Conservation (phyloP, 768 basidiomycete species). For the Galerina marginata region DNA sequence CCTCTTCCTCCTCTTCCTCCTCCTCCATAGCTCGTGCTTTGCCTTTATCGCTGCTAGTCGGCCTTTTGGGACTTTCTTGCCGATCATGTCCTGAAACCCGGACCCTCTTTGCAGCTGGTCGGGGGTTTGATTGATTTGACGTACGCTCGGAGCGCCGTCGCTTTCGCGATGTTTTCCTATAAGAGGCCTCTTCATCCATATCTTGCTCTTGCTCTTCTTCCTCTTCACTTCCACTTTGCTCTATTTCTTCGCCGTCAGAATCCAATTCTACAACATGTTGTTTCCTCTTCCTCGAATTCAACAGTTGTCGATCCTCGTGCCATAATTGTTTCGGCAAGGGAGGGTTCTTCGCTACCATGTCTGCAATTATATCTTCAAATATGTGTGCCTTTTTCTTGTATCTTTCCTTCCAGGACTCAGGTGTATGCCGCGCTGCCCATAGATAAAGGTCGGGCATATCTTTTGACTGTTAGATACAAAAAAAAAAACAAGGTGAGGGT, state of each 20-base stretch:
- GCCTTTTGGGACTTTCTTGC: background rate
- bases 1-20: slow-evolving; percentile 11
- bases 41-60: slow-evolving; percentile 1
- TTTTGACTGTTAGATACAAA: slow-evolving; percentile 15
- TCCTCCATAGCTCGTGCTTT: slow-evolving; percentile 10
- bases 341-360: slow-evolving; percentile 27
- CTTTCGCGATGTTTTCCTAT: background rate
- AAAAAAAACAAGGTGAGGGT: background rate
- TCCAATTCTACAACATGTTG: slow-evolving; percentile 1
- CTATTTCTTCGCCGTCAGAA: slow-evolving; percentile 9
- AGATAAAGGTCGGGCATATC: slow-evolving; percentile 28
- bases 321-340: slow-evolving; percentile 34
- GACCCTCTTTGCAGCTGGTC: slow-evolving; percentile 7
- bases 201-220: slow-evolving; percentile 13
- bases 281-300: background rate
- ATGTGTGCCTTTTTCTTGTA: slow-evolving; percentile 44
- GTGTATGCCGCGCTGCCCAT: slow-evolving; percentile 50
- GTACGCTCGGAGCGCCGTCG: slow-evolving; percentile 7
- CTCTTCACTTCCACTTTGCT: background rate
- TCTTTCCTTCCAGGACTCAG: slow-evolving; percentile 52
- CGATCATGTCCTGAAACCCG: background rate
- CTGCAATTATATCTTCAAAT: slow-evolving; percentile 42
- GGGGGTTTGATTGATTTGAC: background rate
- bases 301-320: slow-evolving; percentile 23
- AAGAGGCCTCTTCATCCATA: background rate